Percentiles rank a stretch among this genome's conserved stretches.
These are phyloP conservation scores for Rhododendron ovatum DNA, from an alignment of 148 eudicot genomes.

Conservation along the genomic window DNA sequence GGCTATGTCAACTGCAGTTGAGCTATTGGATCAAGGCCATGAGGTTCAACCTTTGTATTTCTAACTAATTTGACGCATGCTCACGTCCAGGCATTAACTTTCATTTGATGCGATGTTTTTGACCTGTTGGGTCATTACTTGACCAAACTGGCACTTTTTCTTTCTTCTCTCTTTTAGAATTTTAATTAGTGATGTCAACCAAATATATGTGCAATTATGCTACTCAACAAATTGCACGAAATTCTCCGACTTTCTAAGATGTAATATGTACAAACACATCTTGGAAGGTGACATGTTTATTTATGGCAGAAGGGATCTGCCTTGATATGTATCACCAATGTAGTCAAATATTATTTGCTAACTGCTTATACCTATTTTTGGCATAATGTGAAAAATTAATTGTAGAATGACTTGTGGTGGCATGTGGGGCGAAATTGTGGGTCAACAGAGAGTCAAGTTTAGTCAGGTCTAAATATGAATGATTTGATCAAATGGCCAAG, in stretches of 20 bases:
- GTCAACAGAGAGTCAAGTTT: background rate
- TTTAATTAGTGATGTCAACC: background rate
- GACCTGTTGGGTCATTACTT: background rate
- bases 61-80: background rate
- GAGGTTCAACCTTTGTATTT: constrained; percentile 50
- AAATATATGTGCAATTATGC: background rate
- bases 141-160: background rate
- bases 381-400: background rate
- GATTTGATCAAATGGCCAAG: background rate
- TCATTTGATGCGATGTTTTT: background rate
- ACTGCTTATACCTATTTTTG: background rate
- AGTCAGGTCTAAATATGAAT: background rate
- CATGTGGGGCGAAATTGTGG: background rate
- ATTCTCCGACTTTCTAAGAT: background rate
- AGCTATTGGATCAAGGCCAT: constrained; percentile 98
- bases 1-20: constrained; percentile 99
- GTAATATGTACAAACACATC: background rate
- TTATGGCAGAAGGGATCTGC: background rate
- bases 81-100: background rate
- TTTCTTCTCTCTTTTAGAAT: background rate
- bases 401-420: background rate
- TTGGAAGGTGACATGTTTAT: background rate
- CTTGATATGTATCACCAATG: background rate
- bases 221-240: background rate
- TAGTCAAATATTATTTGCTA: background rate